A percentile compares a stretch with the other conserved stretches of the same genome.
These are phyloP conservation scores for Malania oleifera DNA, from an alignment of 164 flowering plant genomes.

Conservation along the genomic window DNA sequence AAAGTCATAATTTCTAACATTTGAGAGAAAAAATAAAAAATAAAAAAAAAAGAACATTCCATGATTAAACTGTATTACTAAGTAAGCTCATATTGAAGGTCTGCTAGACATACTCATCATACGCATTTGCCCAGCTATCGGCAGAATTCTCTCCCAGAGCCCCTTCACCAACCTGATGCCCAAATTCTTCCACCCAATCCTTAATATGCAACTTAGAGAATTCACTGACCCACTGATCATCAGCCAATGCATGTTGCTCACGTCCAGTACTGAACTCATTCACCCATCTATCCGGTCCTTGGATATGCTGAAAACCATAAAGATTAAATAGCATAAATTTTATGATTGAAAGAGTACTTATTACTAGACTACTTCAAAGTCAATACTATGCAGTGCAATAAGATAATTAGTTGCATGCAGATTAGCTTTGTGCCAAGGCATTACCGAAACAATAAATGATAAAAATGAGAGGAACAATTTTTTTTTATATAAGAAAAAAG, in stretches of 20 bases:
- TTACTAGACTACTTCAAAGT: too few species aligned
- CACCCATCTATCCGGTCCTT: conserved; percentile 62
- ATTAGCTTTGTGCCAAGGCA: not conserved
- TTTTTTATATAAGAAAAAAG: too few species aligned
- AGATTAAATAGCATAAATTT: conserved; percentile 12
- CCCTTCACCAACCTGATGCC: conserved; percentile 59
- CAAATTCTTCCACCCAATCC: conserved; percentile 93
- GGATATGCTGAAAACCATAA: conserved; percentile 43
- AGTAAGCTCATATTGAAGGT: not conserved
- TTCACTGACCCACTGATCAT: conserved; percentile 85
- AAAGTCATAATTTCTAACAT: too few species aligned
- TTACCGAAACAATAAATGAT: too few species aligned
- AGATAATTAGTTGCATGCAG: not conserved
- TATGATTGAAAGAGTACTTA: not conserved
- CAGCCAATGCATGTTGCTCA: conserved; percentile 35
- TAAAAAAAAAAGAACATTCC: not conserved
- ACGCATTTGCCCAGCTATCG: conserved; percentile 79
- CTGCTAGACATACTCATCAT: conserved; percentile 68
- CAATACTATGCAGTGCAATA: too few species aligned
- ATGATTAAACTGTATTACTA: not conserved
- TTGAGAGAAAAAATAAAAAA: too few species aligned
- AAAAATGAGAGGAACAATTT: too few species aligned
- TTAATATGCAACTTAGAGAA: conserved; percentile 79
- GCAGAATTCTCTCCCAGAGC: conserved; percentile 42
- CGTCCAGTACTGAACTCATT: conserved; percentile 56